These are phyloP conservation scores for Colletotrichum zoysiae DNA, from an alignment of 2,329 filamentous ascomycete genomes.

Conservation along the genomic window DNA sequence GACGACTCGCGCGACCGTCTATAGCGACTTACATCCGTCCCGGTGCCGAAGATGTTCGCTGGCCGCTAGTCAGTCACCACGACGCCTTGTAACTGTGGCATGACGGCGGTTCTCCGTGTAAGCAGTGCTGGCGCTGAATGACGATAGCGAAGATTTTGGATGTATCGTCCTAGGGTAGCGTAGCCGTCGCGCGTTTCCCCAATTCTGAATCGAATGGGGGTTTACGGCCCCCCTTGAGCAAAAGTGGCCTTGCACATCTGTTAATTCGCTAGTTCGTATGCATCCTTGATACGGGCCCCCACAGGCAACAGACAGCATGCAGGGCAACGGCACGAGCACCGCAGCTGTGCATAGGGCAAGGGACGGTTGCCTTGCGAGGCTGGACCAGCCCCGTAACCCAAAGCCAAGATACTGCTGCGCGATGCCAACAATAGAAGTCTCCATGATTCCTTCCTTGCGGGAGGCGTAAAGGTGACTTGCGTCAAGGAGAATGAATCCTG, in stretches of 20 bases:
- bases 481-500: constrained; percentile 24
- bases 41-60: neutral
- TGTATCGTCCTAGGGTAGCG: neutral
- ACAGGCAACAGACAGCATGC: constrained; percentile 18
- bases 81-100: constrained; percentile 3
- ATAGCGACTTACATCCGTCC: constrained; percentile 10
- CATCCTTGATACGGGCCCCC: constrained; percentile 19
- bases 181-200: constrained; percentile 8
- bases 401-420: constrained; percentile 33
- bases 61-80: neutral
- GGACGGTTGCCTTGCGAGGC: constrained; percentile 38
- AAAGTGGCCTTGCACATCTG: neutral
- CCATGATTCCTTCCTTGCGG: constrained; percentile 10
- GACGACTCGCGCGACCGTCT: constrained; percentile 6
- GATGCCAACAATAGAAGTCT: constrained; percentile 40
- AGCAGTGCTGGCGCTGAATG: constrained; percentile 3
- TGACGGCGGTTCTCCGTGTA: neutral
- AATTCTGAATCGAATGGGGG: neutral
- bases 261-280: constrained; percentile 5
- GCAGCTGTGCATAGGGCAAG: constrained; percentile 20
- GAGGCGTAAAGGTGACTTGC: constrained; percentile 10
- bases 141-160: neutral
- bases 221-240: neutral
- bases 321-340: constrained; percentile 25
- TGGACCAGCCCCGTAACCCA: constrained; percentile 20